phyloP scores from a whole-genome alignment of 1,139 yeast species.

The Oligophagozyma castellii region DNA sequence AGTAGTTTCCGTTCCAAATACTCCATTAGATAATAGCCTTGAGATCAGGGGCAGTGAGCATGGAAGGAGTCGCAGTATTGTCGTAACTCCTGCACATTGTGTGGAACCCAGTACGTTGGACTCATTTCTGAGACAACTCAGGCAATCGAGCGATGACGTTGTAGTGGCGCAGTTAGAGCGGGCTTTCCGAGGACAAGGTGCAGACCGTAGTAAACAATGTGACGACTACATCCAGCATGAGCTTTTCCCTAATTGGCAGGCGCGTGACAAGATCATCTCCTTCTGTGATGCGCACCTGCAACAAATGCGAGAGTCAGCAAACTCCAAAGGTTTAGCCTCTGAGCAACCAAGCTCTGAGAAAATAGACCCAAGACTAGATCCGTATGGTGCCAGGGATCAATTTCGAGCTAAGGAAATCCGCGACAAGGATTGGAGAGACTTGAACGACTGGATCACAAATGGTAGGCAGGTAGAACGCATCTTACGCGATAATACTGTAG shows the following conservation, averaged over 20 bases:
- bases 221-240: constrained; percentile 22
- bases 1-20: too few relatives aligned
- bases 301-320: constrained; percentile 9
- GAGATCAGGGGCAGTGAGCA: too few relatives aligned
- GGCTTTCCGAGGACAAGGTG: too few relatives aligned
- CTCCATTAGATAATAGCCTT: too few relatives aligned
- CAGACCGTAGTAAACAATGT: constrained; percentile 21
- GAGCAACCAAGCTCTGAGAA: too few relatives aligned
- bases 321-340: constrained; percentile 8
- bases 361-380: constrained; percentile 31
- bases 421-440: constrained; percentile 17
- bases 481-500: constrained; percentile 25
- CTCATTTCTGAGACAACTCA: constrained; percentile 29
- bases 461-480: constrained; percentile 30
- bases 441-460: constrained; percentile 27
- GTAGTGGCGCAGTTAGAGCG: too few relatives aligned
- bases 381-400: constrained; percentile 32
- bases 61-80: too few relatives aligned
- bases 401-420: constrained; percentile 19
- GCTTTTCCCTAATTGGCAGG: constrained; percentile 31
- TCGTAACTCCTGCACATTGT: too few relatives aligned
- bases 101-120: constrained; percentile 28
- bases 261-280: constrained; percentile 26
- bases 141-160: constrained; percentile 32
- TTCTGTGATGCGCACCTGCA: constrained; percentile 27